phyloP scores from a whole-genome alignment of 345 rosid species.

The Linum trigynum region DNA sequence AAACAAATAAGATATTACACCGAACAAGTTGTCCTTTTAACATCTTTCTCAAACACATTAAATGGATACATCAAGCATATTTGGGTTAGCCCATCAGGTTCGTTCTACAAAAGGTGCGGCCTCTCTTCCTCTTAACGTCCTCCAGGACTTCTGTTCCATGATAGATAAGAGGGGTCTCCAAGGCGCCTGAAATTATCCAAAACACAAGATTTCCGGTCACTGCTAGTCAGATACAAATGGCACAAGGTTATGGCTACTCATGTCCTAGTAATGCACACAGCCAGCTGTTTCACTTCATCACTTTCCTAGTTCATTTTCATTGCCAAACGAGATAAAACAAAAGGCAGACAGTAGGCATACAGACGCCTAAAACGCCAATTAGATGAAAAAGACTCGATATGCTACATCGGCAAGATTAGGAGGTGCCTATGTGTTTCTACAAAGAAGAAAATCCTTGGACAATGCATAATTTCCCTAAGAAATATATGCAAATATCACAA shows the following conservation, averaged over 20 bases:
- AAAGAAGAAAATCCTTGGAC: too few relatives aligned
- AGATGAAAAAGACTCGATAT: too few relatives aligned
- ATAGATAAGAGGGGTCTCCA: constrained; percentile 87
- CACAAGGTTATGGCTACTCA: not conserved
- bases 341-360: not conserved
- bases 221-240: not conserved
- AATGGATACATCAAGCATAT: not conserved
- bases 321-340: not conserved
- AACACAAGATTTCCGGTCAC: too few relatives aligned
- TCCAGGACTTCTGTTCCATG: constrained; percentile 91
- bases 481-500: not conserved
- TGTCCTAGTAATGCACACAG: too few relatives aligned
- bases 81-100: not conserved
- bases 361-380: not conserved
- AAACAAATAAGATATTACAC: not conserved
- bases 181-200: constrained; percentile 47
- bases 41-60: not conserved
- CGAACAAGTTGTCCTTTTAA: not conserved
- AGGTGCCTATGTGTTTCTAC: not conserved
- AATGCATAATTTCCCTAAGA: not conserved
- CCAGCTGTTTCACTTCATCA: too few relatives aligned
- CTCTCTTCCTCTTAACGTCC: constrained; percentile 16
- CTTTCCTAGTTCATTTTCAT: too few relatives aligned
- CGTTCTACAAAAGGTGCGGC: not conserved
- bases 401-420: not conserved